phyloP scores from a whole-genome alignment of 768 basidiomycete species.

The Boletus edulis region DNA sequence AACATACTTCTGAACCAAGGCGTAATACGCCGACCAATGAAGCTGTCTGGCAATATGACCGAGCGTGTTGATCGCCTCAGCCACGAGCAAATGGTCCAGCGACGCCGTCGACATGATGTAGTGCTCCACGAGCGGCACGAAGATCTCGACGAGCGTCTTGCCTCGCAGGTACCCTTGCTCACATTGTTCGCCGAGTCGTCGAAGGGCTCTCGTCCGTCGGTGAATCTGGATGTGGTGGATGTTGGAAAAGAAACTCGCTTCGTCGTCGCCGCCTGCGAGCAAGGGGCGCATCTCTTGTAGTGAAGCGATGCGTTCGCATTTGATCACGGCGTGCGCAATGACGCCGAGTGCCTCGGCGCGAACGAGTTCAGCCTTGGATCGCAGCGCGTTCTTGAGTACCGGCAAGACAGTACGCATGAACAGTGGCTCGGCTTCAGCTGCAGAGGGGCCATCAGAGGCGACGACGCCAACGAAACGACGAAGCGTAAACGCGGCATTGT shows the following conservation, averaged over 20 bases:
- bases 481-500: constrained; percentile 72
- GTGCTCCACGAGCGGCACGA: constrained; percentile 84
- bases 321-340: constrained; percentile 68
- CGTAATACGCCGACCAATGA: constrained; percentile 81
- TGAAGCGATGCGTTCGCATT: constrained; percentile 53
- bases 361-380: constrained; percentile 82
- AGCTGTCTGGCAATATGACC: constrained; percentile 77
- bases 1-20: constrained; percentile 78
- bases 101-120: constrained; percentile 63
- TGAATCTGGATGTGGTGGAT: constrained; percentile 92
- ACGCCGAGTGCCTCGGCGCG: constrained; percentile 81
- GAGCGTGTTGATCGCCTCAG: constrained; percentile 80
- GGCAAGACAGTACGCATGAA: constrained; percentile 71
- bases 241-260: constrained; percentile 97
- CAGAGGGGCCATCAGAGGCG: constrained; percentile 31
- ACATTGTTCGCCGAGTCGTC: constrained; percentile 78
- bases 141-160: constrained; percentile 72
- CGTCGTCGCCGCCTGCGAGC: constrained; percentile 84
- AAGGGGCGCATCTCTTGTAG: constrained; percentile 81
- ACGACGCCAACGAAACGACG: constrained; percentile 71
- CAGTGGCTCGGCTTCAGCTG: constrained; percentile 46
- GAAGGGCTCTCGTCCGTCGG: constrained; percentile 80
- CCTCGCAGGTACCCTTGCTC: constrained; percentile 64
- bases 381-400: constrained; percentile 74
- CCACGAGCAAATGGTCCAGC: constrained; percentile 83